Evolutionary conservation across 345 rosid species (phyloP).

Genomic region (Salix udensis): DNA sequence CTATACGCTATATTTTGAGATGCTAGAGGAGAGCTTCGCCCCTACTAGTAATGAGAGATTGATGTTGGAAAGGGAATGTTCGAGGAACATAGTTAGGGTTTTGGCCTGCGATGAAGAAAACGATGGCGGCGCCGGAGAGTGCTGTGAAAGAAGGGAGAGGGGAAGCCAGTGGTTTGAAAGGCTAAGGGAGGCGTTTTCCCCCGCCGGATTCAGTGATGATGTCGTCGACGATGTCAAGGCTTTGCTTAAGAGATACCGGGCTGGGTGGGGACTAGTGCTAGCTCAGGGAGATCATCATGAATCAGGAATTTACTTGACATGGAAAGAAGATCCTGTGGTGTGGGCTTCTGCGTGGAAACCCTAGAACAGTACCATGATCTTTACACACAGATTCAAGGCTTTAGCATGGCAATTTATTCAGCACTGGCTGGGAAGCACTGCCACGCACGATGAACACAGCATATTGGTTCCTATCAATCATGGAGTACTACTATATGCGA

Average conservation of each 20-base stretch:
- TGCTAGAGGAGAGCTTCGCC: conserved; percentile 63
- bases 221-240: conserved; percentile 70
- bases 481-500: background rate
- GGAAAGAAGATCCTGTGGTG: conserved; percentile 69
- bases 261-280: conserved; percentile 50
- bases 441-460: background rate
- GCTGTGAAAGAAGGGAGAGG: conserved; percentile 53
- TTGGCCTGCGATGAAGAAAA: conserved; percentile 44
- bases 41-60: conserved; percentile 62
- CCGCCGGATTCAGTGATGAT: conserved; percentile 53
- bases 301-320: conserved; percentile 53
- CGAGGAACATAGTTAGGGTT: conserved; percentile 68
- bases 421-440: background rate
- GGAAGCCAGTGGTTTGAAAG: conserved; percentile 57
- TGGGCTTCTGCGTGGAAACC: conserved; percentile 90
- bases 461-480: background rate
- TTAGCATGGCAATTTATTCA: conserved; percentile 8
- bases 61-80: conserved; percentile 66
- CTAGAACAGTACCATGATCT: conserved; percentile 11
- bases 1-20: conserved; percentile 62
- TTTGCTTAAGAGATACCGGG: conserved; percentile 56
- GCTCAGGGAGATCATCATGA: conserved; percentile 35
- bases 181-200: conserved; percentile 36
- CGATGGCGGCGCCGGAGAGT: conserved; percentile 16
- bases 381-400: background rate